These are phyloP conservation scores for Neltuma alba DNA, from an alignment of 306 rosid genomes.

Conservation along the genomic window DNA sequence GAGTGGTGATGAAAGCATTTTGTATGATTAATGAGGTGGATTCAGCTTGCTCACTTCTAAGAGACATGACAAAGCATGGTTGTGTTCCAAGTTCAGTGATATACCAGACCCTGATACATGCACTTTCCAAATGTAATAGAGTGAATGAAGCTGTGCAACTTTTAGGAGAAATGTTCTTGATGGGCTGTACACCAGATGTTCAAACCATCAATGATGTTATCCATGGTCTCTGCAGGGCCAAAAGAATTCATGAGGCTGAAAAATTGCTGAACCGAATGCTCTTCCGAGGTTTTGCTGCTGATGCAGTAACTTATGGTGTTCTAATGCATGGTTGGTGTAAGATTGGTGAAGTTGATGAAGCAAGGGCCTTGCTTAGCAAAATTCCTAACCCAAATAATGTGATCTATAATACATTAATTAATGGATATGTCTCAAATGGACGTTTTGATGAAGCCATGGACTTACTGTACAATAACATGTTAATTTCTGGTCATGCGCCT, in stretches of 20 bases:
- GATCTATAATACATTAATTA: conserved; percentile 71
- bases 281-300: conserved; percentile 66
- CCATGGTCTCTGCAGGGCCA: conserved; percentile 69
- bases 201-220: conserved; percentile 86
- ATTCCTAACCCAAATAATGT: conserved; percentile 64
- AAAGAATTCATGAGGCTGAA: conserved; percentile 72
- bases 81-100: conserved; percentile 86
- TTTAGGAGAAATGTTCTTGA: conserved; percentile 88
- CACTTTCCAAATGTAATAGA: conserved; percentile 62
- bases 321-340: conserved; percentile 75
- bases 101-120: conserved; percentile 89
- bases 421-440: conserved; percentile 77
- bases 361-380: conserved; percentile 64
- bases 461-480: conserved; percentile 57
- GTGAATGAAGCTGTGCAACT: conserved; percentile 73
- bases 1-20: conserved; percentile 79
- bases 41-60: conserved; percentile 80
- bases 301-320: conserved; percentile 76
- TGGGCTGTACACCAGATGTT: conserved; percentile 92
- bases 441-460: conserved; percentile 71
- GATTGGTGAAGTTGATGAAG: conserved; percentile 73
- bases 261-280: conserved; percentile 85
- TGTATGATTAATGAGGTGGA: conserved; percentile 82
- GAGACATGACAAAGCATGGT: conserved; percentile 89
- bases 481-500: conserved; percentile 59